phyloP scores from a whole-genome alignment of 306 rosid species.

The Pyrus pyrifolia region DNA sequence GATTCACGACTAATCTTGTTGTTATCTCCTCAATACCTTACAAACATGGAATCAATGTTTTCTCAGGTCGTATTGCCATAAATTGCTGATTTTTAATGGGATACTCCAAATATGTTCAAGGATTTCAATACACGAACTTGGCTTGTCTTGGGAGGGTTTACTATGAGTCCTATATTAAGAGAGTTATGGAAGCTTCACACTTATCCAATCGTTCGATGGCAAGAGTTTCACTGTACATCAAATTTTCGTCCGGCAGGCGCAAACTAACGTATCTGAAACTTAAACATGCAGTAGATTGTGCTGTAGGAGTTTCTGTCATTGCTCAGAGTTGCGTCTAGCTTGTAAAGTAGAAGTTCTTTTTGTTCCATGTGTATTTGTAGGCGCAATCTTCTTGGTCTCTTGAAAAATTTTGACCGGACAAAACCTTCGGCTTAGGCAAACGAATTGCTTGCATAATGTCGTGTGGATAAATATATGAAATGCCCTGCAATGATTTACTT shows the following conservation, averaged over 20 bases:
- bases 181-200: background rate
- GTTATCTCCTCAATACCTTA: background rate
- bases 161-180: background rate
- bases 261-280: background rate
- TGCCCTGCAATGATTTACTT: background rate
- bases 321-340: background rate
- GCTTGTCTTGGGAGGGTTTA: background rate
- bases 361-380: background rate
- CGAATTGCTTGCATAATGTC: background rate
- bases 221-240: background rate
- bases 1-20: background rate
- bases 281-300: background rate
- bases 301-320: background rate
- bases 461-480: background rate
- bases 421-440: background rate
- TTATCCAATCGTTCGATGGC: background rate
- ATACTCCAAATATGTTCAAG: background rate
- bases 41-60: background rate
- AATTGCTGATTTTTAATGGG: background rate
- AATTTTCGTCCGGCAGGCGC: background rate
- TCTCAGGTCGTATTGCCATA: background rate
- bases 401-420: background rate
- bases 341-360: background rate
- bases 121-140: background rate
- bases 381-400: background rate